Percentiles rank a stretch among this genome's conserved stretches.
phyloP scores from a whole-genome alignment of 2,329 filamentous ascomycete species.

The Colletotrichum lindemuthianum region DNA sequence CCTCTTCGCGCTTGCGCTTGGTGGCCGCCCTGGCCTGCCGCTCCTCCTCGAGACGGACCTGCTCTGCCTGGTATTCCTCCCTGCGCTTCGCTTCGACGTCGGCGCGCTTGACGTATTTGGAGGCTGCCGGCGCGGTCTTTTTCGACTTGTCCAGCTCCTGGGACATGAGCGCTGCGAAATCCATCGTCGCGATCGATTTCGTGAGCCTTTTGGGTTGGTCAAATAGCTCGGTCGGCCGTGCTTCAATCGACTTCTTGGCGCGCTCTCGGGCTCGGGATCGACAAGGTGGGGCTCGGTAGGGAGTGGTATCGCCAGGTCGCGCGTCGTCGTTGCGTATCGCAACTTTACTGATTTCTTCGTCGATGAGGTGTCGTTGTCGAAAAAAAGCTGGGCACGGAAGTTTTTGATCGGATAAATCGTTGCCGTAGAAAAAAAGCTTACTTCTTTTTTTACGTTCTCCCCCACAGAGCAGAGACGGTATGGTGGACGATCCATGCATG shows the following conservation, averaged over 20 bases:
- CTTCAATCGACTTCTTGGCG: neutral
- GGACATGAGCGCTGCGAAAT: constrained; percentile 94
- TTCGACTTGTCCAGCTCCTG: constrained; percentile 90
- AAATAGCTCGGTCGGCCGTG: neutral
- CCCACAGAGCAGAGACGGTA: constrained; percentile 8
- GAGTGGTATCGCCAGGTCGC: constrained; percentile 4
- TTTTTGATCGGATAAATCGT: constrained; percentile 28
- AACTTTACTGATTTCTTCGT: constrained; percentile 8
- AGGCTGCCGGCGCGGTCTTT: constrained; percentile 41
- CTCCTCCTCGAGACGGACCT: constrained; percentile 77
- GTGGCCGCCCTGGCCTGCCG: constrained; percentile 75
- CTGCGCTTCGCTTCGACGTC: constrained; percentile 87
- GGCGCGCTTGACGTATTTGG: constrained; percentile 85
- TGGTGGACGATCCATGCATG: constrained; percentile 35
- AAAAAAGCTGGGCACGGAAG: constrained; percentile 1
- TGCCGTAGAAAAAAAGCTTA: constrained; percentile 28
- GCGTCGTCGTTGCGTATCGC: neutral
- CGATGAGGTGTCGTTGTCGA: constrained; percentile 29
- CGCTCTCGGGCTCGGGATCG: neutral
- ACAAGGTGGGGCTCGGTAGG: neutral
- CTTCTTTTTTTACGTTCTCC: constrained; percentile 18
- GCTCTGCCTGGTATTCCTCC: constrained; percentile 83
- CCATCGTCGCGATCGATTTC: constrained; percentile 69
- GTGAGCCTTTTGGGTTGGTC: constrained; percentile 6
- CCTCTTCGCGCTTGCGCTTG: constrained; percentile 92